Percentiles rank a stretch among this genome's conserved stretches.
phyloP scores from a whole-genome alignment of 1,284 basidiomycete species.

The Heliocybe sulcata region DNA sequence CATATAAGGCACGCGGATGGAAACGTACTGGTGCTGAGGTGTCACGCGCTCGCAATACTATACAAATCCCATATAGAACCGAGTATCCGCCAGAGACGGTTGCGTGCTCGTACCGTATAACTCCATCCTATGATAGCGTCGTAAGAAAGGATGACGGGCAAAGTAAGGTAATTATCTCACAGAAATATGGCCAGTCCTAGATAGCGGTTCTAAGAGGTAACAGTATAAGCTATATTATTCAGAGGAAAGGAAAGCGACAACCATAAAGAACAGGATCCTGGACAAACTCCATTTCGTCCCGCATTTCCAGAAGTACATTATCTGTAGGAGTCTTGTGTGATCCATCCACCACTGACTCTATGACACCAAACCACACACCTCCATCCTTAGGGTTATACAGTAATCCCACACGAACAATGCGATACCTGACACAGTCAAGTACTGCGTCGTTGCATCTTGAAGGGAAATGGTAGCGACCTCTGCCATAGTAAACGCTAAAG shows the following conservation, averaged over 20 bases:
- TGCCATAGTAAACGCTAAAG: too few species aligned
- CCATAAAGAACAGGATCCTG: neutral
- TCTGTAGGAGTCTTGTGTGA: neutral
- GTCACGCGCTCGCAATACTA: too few species aligned
- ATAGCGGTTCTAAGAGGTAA: neutral
- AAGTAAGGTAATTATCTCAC: too few species aligned
- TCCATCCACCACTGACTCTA: neutral
- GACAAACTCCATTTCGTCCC: neutral
- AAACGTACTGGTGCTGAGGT: too few species aligned
- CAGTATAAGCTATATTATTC: neutral
- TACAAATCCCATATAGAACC: too few species aligned
- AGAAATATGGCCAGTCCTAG: neutral
- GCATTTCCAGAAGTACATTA: neutral
- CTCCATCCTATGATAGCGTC: too few species aligned
- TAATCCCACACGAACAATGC: neutral
- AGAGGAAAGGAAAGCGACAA: neutral
- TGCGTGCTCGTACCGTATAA: too few species aligned
- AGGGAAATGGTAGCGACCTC: neutral
- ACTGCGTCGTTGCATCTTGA: neutral
- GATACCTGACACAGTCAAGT: neutral
- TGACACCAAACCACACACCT: neutral
- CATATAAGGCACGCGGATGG: too few species aligned
- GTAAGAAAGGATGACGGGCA: too few species aligned
- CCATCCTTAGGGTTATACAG: neutral
- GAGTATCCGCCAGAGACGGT: too few species aligned